Evolutionary conservation across 768 basidiomycete species (phyloP).

Genomic region (Tremella mesenterica): DNA sequence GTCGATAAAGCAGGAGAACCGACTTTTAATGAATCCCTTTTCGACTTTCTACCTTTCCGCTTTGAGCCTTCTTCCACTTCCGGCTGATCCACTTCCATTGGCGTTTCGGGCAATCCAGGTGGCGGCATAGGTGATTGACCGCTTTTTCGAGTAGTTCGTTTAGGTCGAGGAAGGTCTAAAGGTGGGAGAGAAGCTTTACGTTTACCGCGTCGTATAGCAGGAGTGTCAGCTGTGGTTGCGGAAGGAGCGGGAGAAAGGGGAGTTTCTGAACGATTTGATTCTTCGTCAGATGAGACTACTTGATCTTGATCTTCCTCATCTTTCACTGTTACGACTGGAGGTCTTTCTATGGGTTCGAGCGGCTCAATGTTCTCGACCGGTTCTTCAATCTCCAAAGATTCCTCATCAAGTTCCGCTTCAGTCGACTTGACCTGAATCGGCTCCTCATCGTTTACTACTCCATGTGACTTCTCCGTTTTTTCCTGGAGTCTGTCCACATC

Average conservation of each 20-base stretch:
- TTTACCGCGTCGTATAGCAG: constrained; percentile 15
- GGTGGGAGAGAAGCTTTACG: constrained; percentile 20
- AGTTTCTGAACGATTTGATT: no score
- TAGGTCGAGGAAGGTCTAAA: constrained; percentile 14
- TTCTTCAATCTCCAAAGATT: no score
- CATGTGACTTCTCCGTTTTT: neutral
- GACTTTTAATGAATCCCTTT: neutral
- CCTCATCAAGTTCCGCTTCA: no score
- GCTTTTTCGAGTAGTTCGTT: constrained; percentile 8
- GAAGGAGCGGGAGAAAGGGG: no score
- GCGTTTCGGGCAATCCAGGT: neutral
- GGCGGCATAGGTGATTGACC: neutral
- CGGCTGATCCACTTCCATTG: neutral
- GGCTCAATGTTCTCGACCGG: no score
- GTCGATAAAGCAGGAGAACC: constrained; percentile 16
- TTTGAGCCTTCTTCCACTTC: neutral
- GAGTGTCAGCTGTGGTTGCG: no score
- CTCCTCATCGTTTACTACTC: neutral
- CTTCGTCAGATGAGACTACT: no score
- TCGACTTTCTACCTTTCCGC: neutral
- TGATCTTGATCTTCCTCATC: no score
- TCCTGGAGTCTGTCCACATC: neutral
- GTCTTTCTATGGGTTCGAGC: no score
- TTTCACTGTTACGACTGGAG: no score
- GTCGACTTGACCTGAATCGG: no score